Base-by-base conservation (phyloP, 495 filamentous ascomycete genomes). In the Filosporella fistucella region DNA sequence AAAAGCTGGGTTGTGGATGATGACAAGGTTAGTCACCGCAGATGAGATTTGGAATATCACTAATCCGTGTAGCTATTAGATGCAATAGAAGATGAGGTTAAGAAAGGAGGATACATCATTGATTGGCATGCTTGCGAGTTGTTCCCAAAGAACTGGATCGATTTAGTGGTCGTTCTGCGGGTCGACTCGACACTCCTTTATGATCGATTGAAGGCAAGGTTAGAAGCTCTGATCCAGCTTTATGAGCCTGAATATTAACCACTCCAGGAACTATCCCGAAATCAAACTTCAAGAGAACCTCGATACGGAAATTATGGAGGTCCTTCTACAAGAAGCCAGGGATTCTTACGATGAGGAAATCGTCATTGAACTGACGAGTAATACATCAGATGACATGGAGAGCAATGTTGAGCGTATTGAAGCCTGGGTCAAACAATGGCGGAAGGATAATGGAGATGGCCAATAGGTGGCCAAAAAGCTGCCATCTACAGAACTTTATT, bases 111-210 rank as follows among this genome's bases (percentile, higher is more conserved):
- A 13, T 86, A 81, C 62, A 79, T 99, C 59, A 87, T 99, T 54
- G 94, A 99, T 67, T 99, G 91, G 93, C 93, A 99, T 65, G 91
- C 89, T 0, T 96, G 91, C 67, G 94, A 99, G 60, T 68, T 97
- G 24, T 97, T 99, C 62, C 91, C 94, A 18, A 80, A 85, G 62
- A 83, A 84, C 59, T 95, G 89, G 88, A 85, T 97, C 56, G 94
- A 99, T 60, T 78, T 99, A 1, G 91, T 97, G 1, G 86, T 97
- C 4, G 94, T 97, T 50, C 64, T 99, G 45, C 75, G 94, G 12
- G 88, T 84, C 43, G 81, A 89, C 42, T 83, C 85, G 21, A 83
- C 76, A 24, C 68, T 84, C 37, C 74, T 95, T 25, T 97, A 94
- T 61, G 94, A 99, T 62, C 81, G 94, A 47, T 67, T 97, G 48